Base-by-base conservation (phyloP, 225 moss, liverwort and hornwort species). In the Marchantia paleacea region DNA sequence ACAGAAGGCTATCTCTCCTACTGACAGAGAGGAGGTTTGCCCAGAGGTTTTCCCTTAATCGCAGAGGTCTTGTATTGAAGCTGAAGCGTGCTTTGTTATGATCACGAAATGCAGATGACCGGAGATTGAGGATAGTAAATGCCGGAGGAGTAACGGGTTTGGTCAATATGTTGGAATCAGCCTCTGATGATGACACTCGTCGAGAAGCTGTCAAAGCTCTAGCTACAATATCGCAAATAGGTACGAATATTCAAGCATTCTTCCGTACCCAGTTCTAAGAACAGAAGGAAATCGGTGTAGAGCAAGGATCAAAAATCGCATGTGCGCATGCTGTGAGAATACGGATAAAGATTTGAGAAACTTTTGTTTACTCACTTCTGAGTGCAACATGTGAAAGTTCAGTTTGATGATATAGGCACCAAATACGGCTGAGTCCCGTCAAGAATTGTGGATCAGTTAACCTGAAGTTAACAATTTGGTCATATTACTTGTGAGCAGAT, bases 151-250 rank as follows among this genome's bases (percentile, higher is more conserved):
- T 97, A 68, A 80, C 72, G 65, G 96, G 91, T 10, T 86, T 97
- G 67, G 81, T 90, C 54, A 75, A 85, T 65, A 92, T 97, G 94
- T 91, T 97, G 76, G 86, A 93, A 81, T 87, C 91, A 57, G 96
- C 96, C 68, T 78, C 84, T 48, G 96, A 97, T 80, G 91, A 93
- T 82, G 88, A 91, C 51, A 97, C 94, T 71, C 89, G 92, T 25
- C 89, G 89, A 87, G 96, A 92, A 90, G 96, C 96, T 73, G 87
- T 93, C 81, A 92, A 90, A 83, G 93, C 96, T 26, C 84, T 97
- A 77, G 92, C 89, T 76, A 70, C 81, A 52, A 80, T 97, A 70
- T 89, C 96, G 62, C 85, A 75, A 80, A 94, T 90, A 82, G 93
- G 96, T 96, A 84, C 9, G 57, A 76, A 29, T n/a, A 20, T 8